Conservation (phyloP, 2,329 filamentous ascomycete species). For the Fusarium sp. region DNA sequence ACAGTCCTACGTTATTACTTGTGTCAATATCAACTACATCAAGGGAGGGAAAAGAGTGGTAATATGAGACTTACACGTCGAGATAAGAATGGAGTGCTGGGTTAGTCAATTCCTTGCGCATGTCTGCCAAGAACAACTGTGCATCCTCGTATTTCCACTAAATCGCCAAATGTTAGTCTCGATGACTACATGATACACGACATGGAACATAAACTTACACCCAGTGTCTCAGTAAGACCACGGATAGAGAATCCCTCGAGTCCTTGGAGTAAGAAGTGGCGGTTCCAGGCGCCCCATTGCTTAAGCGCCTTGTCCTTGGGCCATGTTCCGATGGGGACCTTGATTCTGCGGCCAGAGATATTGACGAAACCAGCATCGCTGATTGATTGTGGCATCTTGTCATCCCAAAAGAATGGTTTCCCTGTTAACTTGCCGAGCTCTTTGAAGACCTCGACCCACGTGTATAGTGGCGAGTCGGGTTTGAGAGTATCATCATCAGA, state of each 20-base stretch:
- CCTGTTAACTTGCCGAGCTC: constrained; percentile 35
- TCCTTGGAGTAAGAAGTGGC: constrained; percentile 43
- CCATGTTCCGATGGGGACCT: constrained; percentile 49
- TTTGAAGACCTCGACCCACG: constrained; percentile 40
- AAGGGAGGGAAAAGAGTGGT: not conserved
- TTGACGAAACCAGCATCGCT: constrained; percentile 40
- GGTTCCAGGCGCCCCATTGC: constrained; percentile 47
- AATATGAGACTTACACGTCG: constrained; percentile 21
- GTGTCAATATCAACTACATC: not conserved
- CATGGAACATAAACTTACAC: constrained; percentile 5
- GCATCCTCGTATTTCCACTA: constrained; percentile 38
- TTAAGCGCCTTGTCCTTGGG: constrained; percentile 51
- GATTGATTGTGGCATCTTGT: constrained; percentile 30
- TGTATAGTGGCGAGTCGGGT: constrained; percentile 31
- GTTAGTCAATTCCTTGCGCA: constrained; percentile 35
- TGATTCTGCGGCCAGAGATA: constrained; percentile 37
- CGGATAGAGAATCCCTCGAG: constrained; percentile 48
- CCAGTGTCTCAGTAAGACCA: constrained; percentile 38
- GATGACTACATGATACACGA: rapidly evolving
- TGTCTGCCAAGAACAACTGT: constrained; percentile 31
- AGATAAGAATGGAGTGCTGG: constrained; percentile 32
- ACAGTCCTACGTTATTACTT: constrained; percentile 5
- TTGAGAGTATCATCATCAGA: constrained; percentile 48
- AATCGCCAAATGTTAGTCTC: not conserved
- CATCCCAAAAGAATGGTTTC: constrained; percentile 37